Conservation (phyloP, 2,329 filamentous ascomycete species). For the Xylogone sp. region DNA sequence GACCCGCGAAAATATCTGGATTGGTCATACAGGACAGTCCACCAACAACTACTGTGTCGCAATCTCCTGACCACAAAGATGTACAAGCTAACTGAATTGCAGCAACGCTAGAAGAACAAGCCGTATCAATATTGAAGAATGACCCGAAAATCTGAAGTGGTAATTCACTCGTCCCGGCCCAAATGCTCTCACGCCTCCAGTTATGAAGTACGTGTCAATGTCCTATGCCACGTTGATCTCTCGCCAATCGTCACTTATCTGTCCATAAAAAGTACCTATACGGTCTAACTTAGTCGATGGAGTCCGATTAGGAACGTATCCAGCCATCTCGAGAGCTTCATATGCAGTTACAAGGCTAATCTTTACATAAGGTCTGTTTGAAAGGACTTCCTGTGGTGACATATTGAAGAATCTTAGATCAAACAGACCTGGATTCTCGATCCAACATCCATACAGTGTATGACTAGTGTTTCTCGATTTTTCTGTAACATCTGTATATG, state of each 20-base stretch:
- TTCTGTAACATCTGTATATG: conserved; percentile 67
- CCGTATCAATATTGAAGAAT: conserved; percentile 36
- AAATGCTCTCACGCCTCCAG: conserved; percentile 28
- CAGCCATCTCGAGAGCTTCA: conserved; percentile 78
- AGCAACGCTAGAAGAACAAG: conserved; percentile 36
- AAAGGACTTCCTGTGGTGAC: conserved; percentile 74
- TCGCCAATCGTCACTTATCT: conserved; percentile 28
- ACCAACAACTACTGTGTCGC: conserved; percentile 27
- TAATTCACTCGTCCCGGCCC: conserved; percentile 33
- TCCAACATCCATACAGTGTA: conserved; percentile 73
- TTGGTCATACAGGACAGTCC: conserved; percentile 26
- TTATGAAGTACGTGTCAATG: conserved; percentile 41
- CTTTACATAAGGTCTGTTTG: conserved; percentile 79
- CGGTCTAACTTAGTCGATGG: conserved; percentile 37
- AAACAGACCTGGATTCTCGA: conserved; percentile 69
- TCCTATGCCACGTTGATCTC: conserved; percentile 31
- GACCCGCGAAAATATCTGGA: conserved; percentile 25
- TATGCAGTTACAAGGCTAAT: conserved; percentile 74
- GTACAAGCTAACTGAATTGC: conserved; percentile 28
- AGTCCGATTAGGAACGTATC: conserved; percentile 51
- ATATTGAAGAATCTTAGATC: conserved; percentile 84
- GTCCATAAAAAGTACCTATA: conserved; percentile 28
- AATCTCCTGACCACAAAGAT: conserved; percentile 24
- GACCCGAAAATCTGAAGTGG: conserved; percentile 39
- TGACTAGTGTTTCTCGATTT: conserved; percentile 74